phyloP scores from a whole-genome alignment of 176 grass and related monocot genomes.

The Olyra latifolia region DNA sequence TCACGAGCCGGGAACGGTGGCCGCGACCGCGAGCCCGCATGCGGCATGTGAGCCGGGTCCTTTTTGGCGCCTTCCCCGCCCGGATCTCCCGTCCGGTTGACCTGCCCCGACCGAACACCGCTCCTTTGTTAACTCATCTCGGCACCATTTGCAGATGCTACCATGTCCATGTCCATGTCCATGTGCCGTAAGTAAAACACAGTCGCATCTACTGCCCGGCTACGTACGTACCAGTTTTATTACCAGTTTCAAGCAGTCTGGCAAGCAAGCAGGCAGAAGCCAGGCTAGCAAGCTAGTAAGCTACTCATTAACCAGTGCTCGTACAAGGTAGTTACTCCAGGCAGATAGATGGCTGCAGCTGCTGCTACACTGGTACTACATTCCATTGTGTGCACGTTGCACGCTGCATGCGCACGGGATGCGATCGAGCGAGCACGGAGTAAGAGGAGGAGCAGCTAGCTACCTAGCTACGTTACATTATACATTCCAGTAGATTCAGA shows the following conservation, averaged over 20 bases:
- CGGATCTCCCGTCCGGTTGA: neutral
- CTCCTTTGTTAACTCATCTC: neutral
- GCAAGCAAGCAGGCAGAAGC: too few species aligned
- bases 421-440: neutral
- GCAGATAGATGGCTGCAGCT: too few species aligned
- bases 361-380: neutral
- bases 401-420: neutral
- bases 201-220: too few species aligned
- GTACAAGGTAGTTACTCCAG: too few species aligned
- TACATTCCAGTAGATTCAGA: constrained; percentile 41
- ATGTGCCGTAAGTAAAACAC: neutral
- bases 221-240: too few species aligned
- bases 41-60: constrained; percentile 27
- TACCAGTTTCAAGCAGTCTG: too few species aligned
- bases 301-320: too few species aligned
- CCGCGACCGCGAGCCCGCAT: neutral
- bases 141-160: neutral
- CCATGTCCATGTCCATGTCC: neutral
- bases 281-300: too few species aligned
- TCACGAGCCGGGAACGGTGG: constrained; percentile 36
- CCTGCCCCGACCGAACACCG: neutral
- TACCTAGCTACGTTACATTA: too few species aligned
- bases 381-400: neutral
- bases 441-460: neutral
- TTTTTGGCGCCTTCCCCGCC: constrained; percentile 24